These are phyloP conservation scores for Plectranthus barbatus DNA, from an alignment of 257 asterid species.

Conservation along the genomic window DNA sequence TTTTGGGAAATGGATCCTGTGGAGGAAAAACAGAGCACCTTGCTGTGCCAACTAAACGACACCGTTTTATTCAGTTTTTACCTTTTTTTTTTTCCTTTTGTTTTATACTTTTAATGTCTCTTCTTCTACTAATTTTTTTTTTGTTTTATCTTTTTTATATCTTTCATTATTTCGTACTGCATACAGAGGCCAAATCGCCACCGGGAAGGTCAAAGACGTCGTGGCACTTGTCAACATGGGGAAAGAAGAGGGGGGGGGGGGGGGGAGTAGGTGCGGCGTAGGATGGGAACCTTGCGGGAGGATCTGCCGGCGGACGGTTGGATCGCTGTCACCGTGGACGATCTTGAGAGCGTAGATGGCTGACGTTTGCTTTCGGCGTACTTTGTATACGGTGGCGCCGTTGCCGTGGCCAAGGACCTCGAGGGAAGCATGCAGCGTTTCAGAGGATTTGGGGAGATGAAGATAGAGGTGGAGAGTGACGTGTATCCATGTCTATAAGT, in stretches of 20 bases:
- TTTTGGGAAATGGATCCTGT: too few species aligned
- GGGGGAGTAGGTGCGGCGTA: constrained; percentile 81
- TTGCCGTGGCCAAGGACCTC: constrained; percentile 89
- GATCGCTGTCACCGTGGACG: constrained; percentile 71
- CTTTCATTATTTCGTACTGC: too few species aligned
- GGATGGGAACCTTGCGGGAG: constrained; percentile 75
- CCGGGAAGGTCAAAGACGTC: constrained; percentile 61
- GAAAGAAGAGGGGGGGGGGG: too few species aligned
- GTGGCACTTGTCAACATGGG: constrained; percentile 59
- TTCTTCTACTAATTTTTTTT: too few species aligned
- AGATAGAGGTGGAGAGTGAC: constrained; percentile 13
- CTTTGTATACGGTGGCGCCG: constrained; percentile 57
- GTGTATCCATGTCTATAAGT: too few species aligned
- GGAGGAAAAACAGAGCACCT: too few species aligned
- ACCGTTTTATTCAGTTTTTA: too few species aligned
- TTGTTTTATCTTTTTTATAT: too few species aligned
- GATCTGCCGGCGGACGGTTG: constrained; percentile 68
- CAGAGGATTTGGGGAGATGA: constrained; percentile 34
- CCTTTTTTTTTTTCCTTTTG: too few species aligned
- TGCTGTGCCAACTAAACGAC: too few species aligned
- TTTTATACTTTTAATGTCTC: too few species aligned
- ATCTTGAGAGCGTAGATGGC: constrained; percentile 60
- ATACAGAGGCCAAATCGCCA: constrained; percentile 75
- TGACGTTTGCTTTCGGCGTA: constrained; percentile 45
- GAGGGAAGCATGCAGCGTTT: too few species aligned